phyloP scores from a whole-genome alignment of 108 stramenopile genomes.

The Cyclotella sp. region DNA sequence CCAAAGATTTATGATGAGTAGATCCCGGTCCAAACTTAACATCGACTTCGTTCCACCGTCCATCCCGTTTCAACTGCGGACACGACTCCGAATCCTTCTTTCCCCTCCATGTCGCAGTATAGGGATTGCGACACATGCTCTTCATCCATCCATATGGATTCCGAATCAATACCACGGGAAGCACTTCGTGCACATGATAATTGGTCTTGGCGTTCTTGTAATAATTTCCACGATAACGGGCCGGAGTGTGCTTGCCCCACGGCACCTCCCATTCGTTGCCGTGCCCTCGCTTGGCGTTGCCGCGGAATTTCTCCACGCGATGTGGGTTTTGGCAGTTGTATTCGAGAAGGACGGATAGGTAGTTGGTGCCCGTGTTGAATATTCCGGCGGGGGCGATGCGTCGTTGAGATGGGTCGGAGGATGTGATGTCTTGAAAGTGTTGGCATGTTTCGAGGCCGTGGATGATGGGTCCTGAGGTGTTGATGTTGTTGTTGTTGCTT shows the following conservation, averaged over 20 bases:
- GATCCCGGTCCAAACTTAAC: slow-evolving; percentile 63
- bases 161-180: slow-evolving; percentile 78
- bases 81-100: slow-evolving; percentile 22
- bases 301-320: slow-evolving; percentile 35
- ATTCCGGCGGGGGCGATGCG: slow-evolving; percentile 64
- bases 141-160: slow-evolving; percentile 83
- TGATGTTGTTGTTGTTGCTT: slow-evolving; percentile 1
- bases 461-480: slow-evolving; percentile 37
- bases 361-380: slow-evolving; percentile 92
- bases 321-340: slow-evolving; percentile 69
- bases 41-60: slow-evolving; percentile 66
- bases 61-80: slow-evolving; percentile 27
- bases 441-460: slow-evolving; percentile 55
- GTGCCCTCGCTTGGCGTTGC: slow-evolving; percentile 47
- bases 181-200: slow-evolving; percentile 43
- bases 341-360: slow-evolving; percentile 63
- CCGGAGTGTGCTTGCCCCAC: slow-evolving; percentile 72
- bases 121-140: slow-evolving; percentile 73
- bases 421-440: slow-evolving; percentile 40
- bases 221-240: slow-evolving; percentile 23
- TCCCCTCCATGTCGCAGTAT: slow-evolving; percentile 47
- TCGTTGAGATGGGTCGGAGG: slow-evolving; percentile 41
- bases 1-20: slow-evolving; percentile 60
- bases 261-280: slow-evolving; percentile 71
- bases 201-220: slow-evolving; percentile 24